Percentiles rank a stretch among this genome's conserved stretches.
Evolutionary conservation across 176 grass and related monocot species (phyloP).

Genomic region (Alloteropsis semialata): DNA sequence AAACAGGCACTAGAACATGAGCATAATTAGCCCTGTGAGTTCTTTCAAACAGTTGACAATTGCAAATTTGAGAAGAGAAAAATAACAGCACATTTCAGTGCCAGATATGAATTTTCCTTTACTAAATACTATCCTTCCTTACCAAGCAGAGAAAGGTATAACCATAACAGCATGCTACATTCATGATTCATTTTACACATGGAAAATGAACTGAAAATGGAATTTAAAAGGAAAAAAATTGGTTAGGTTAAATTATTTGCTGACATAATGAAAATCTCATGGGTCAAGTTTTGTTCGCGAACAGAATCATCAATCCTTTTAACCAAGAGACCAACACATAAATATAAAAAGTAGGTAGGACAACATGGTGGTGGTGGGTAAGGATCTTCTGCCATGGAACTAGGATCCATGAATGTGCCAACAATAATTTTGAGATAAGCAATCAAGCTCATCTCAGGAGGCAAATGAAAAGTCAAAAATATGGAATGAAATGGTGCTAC

Average conservation of each 20-base stretch:
- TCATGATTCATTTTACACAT: background rate
- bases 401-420: conserved; percentile 7
- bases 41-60: background rate
- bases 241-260: background rate
- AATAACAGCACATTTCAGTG: background rate
- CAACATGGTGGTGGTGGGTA: background rate
- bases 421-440: background rate
- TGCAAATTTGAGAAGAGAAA: background rate
- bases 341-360: background rate
- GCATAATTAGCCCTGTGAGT: background rate
- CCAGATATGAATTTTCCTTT: background rate
- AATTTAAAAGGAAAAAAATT: background rate
- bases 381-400: background rate
- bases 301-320: background rate
- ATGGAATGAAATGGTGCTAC: background rate
- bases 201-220: background rate
- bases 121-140: background rate
- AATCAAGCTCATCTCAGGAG: background rate
- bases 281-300: background rate
- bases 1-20: background rate
- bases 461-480: background rate
- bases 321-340: background rate
- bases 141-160: background rate
- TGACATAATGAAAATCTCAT: background rate
- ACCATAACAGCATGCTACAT: background rate